phyloP scores from a whole-genome alignment of 805 yeast species.

The Kluyveromyces siamensis region DNA sequence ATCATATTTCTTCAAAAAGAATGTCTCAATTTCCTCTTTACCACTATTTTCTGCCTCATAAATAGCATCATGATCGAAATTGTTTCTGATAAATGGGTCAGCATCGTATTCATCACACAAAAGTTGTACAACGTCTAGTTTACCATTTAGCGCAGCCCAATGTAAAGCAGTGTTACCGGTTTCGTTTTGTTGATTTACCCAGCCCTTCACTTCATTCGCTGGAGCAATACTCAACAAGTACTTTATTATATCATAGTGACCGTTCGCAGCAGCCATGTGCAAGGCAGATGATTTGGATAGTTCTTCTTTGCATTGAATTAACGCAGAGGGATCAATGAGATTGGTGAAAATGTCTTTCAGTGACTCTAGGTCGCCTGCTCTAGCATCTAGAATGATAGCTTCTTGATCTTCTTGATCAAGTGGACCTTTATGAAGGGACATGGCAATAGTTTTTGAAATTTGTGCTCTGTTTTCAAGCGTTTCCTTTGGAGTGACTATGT shows the following conservation, averaged over 20 bases:
- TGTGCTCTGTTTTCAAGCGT: not conserved
- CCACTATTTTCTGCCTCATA: slow-evolving; percentile 82
- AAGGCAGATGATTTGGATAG: slow-evolving; percentile 63
- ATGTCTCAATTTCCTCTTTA: slow-evolving; percentile 68
- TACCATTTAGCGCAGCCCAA: slow-evolving; percentile 93
- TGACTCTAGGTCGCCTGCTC: slow-evolving; percentile 79
- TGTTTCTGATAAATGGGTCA: slow-evolving; percentile 73
- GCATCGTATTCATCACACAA: slow-evolving; percentile 69
- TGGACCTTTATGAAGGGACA: slow-evolving; percentile 26
- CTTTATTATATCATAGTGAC: slow-evolving; percentile 61
- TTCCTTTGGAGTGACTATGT: not conserved
- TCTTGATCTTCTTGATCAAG: slow-evolving; percentile 71
- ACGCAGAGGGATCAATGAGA: slow-evolving; percentile 38
- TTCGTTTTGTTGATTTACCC: slow-evolving; percentile 51
- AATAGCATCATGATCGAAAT: slow-evolving; percentile 70
- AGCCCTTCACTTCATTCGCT: slow-evolving; percentile 35
- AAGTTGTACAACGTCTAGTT: slow-evolving; percentile 56
- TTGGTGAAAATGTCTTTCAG: slow-evolving; percentile 58
- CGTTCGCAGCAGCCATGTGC: slow-evolving; percentile 96
- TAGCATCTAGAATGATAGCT: slow-evolving; percentile 70
- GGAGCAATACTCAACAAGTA: slow-evolving; percentile 44
- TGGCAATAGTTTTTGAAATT: slow-evolving; percentile 1
- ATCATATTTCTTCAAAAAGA: slow-evolving; percentile 63
- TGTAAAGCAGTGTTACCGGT: slow-evolving; percentile 92
- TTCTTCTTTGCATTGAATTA: slow-evolving; percentile 48